These are phyloP conservation scores for Yarrowia sp. DNA, from an alignment of 805 yeast genomes.

Conservation along the genomic window DNA sequence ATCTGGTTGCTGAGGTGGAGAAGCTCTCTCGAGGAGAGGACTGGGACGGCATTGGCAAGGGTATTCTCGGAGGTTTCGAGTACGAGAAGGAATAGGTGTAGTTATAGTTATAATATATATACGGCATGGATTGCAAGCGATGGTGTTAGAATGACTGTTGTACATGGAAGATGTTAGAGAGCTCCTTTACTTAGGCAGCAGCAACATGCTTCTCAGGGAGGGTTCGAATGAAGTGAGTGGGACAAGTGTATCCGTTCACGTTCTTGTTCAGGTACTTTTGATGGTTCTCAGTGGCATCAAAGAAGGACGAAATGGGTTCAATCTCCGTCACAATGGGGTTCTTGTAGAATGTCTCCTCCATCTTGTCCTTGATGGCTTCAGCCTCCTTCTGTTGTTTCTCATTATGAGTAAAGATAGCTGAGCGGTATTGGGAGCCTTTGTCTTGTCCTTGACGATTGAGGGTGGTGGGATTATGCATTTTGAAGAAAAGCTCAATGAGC, in stretches of 20 bases:
- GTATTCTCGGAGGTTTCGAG: slow-evolving; percentile 32
- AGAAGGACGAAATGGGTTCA: slow-evolving; percentile 71
- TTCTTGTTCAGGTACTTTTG: slow-evolving; percentile 80
- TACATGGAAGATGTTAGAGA: no score
- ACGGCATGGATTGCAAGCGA: slow-evolving; percentile 5
- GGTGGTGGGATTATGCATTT: slow-evolving; percentile 94
- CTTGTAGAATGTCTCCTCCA: slow-evolving; percentile 79
- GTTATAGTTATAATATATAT: not conserved
- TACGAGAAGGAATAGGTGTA: slow-evolving; percentile 22
- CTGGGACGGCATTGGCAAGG: slow-evolving; percentile 40
- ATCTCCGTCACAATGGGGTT: slow-evolving; percentile 71
- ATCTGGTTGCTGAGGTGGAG: slow-evolving; percentile 60
- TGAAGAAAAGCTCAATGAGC: slow-evolving; percentile 80
- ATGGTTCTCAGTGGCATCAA: slow-evolving; percentile 95
- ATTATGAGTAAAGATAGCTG: slow-evolving; percentile 72
- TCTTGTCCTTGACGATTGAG: slow-evolving; percentile 86
- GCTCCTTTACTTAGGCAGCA: no score
- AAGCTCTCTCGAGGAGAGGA: slow-evolving; percentile 45
- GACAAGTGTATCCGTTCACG: slow-evolving; percentile 88
- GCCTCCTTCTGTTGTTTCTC: slow-evolving; percentile 59
- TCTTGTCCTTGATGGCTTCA: slow-evolving; percentile 55
- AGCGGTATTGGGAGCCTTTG: slow-evolving; percentile 86
- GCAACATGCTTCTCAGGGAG: slow-evolving; percentile 53
- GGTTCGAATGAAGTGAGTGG: slow-evolving; percentile 82
- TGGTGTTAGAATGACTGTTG: not conserved